Base-by-base conservation (phyloP, 257 asterid species). In the Solanum pinnatisectum region DNA sequence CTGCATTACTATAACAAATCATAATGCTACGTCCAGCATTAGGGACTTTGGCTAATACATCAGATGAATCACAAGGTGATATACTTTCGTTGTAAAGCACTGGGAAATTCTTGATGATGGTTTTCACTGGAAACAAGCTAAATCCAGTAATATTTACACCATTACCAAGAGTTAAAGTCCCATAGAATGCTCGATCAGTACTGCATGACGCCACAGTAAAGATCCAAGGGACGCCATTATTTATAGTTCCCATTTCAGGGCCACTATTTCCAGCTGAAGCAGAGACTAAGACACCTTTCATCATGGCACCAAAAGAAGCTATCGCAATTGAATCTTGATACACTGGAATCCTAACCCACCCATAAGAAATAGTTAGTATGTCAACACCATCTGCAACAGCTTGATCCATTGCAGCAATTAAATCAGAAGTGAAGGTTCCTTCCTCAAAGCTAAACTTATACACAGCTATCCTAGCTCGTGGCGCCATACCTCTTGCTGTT, bases 401-500 rank as follows among this genome's bases (percentile, higher is more conserved):
- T 72, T 87, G 89, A 32, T 89, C 91, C 72, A 89, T 87, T 30
- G 87, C 91, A 35, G 87, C 89, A 74, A 87, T 30, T 37, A 89
- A 56, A 70, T 89, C 91, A 23, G 91, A 83, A 87, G 91, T 44
- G 25, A 40, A 83, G 59, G 59, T 63, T 27, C 90, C 90, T 59
- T 84, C 88, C 15, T 42, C 65, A 87, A 87, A 88, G 46, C 65
- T 39, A 39, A 88, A 87, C 77, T 88, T 83, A 85, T 88, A 88
- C 33, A 88, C 73, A 4, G 84, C 88, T 16, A 88, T 36, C 40
- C 83, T 72, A 39, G 88, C 88, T 22, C 86, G 90, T 12, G 88
- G 76, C 3, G 90, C 88, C 9, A 60, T 84, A 32, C 90, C 88
- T 85, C 79, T 85, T 25, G 88, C 88, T n/a, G 40, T 88, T 39